Percentiles rank a stretch among this genome's conserved stretches.
Conservation (phyloP, 306 rosid species). For the Cercis canadensis region DNA sequence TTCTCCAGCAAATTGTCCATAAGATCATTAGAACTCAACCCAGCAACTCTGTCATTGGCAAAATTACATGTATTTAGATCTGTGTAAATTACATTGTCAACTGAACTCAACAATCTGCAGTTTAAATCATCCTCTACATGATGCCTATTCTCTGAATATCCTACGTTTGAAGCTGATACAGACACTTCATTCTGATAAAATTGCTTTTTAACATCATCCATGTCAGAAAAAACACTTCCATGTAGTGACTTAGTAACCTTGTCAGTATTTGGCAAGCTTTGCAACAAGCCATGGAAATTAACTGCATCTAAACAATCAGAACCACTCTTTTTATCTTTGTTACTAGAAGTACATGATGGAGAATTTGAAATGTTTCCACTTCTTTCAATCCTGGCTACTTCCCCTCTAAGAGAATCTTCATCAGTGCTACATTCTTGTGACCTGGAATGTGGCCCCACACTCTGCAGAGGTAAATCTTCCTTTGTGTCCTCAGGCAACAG, state of each 20-base stretch:
- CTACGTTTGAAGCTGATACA: constrained; percentile 39
- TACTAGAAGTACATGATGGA: constrained; percentile 39
- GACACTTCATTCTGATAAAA: constrained; percentile 45
- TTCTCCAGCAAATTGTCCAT: constrained; percentile 41
- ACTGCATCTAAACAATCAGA: constrained; percentile 42
- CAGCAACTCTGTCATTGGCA: constrained; percentile 32
- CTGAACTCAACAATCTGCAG: constrained; percentile 42
- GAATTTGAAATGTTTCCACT: constrained; percentile 45
- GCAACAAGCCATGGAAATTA: constrained; percentile 44
- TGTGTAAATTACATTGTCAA: constrained; percentile 37
- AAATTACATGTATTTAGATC: constrained; percentile 38
- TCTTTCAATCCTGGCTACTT: constrained; percentile 43
- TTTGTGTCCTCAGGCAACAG: constrained; percentile 41
- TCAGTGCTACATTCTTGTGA: constrained; percentile 47
- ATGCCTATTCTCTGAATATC: constrained; percentile 25
- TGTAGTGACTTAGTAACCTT: constrained; percentile 36
- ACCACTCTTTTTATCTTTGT: constrained; percentile 42
- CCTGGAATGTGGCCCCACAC: constrained; percentile 39
- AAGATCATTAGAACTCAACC: constrained; percentile 43
- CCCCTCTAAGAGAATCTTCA: constrained; percentile 39
- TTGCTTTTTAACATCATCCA: constrained; percentile 46
- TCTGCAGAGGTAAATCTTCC: constrained; percentile 36
- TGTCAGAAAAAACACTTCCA: constrained; percentile 44
- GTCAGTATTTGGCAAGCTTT: constrained; percentile 33
- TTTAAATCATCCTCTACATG: constrained; percentile 9